Evolutionary conservation across 495 filamentous ascomycete species (phyloP).

Genomic region (Amphirosellinia nigrospora): DNA sequence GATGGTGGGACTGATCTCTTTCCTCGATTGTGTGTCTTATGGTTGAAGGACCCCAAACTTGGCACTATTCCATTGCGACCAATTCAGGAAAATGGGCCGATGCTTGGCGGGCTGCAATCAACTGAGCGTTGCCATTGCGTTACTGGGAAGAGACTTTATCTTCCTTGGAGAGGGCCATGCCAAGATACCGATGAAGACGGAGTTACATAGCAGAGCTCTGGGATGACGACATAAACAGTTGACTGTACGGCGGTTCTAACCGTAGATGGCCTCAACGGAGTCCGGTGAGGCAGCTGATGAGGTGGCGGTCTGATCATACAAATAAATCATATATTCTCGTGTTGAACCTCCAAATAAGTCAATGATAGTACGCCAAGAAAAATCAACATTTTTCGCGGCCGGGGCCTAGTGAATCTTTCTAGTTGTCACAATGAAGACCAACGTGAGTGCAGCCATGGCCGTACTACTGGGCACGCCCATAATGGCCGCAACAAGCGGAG

Average conservation of each 20-base stretch:
- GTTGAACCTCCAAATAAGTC: background rate
- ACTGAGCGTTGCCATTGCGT: background rate
- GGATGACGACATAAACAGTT: background rate
- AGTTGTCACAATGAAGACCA: constrained; percentile 8
- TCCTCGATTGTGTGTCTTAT: background rate
- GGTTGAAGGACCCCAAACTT: background rate
- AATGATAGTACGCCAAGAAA: background rate
- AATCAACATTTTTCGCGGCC: background rate
- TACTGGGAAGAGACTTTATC: constrained; percentile 3
- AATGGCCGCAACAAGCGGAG: constrained; percentile 35
- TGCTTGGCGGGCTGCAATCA: constrained; percentile 12
- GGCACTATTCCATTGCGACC: background rate
- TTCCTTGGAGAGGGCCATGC: background rate
- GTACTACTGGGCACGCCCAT: background rate
- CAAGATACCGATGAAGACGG: constrained; percentile 11
- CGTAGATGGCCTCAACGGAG: constrained; percentile 4
- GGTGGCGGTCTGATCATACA: background rate
- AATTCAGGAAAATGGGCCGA: constrained; percentile 19
- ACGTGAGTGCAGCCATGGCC: background rate
- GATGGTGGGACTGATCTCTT: background rate
- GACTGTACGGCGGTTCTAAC: constrained; percentile 4
- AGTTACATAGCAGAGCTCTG: constrained; percentile 1
- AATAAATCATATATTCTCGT: background rate
- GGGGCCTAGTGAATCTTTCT: background rate
- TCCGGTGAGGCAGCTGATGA: background rate